Percentiles rank a stretch among this genome's conserved stretches.
Evolutionary conservation across 306 rosid genomes (phyloP).

Genomic region (Pterocarpus santalinus): DNA sequence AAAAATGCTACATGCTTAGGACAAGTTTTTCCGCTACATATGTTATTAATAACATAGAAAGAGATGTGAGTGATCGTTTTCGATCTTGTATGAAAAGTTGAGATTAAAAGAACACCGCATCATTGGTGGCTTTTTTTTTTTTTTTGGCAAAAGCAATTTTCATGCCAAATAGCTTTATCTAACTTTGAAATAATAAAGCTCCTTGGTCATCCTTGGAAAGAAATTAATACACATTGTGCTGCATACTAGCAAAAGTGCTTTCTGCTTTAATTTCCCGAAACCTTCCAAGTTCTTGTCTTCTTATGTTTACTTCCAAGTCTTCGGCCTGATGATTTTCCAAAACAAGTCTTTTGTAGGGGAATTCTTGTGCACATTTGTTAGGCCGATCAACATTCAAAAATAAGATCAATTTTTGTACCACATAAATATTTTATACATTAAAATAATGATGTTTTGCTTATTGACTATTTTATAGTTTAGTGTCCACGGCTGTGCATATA

Average conservation of each 20-base stretch:
- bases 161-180: neutral
- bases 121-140: neutral
- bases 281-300: neutral
- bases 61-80: neutral
- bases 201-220: neutral
- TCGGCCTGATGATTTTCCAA: neutral
- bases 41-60: neutral
- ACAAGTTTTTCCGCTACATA: neutral
- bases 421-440: too few relatives aligned
- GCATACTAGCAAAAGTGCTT: neutral
- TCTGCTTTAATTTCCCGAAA: neutral
- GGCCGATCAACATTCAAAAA: neutral
- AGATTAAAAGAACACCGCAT: neutral
- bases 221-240: neutral
- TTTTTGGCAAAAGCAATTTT: neutral
- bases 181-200: neutral
- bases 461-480: too few relatives aligned
- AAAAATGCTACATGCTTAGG: neutral
- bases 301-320: constrained; percentile 20
- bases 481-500: too few relatives aligned
- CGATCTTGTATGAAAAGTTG: neutral
- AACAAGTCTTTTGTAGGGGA: neutral
- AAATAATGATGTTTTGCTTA: too few relatives aligned
- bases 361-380: neutral
- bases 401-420: neutral